Evolutionary conservation across 768 basidiomycete species (phyloP).

Genomic region (Calocera cornea): DNA sequence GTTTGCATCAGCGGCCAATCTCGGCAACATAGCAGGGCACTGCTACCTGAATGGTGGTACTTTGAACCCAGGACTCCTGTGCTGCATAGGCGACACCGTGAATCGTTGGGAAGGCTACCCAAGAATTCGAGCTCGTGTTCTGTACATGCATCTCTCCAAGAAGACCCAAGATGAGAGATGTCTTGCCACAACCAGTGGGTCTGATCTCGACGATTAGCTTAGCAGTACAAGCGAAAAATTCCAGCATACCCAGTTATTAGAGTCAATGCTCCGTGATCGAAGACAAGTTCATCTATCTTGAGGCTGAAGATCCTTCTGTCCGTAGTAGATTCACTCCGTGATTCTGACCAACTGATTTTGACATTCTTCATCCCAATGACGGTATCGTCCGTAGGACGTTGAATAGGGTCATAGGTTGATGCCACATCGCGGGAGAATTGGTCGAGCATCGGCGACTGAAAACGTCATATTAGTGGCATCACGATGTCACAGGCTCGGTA

Average conservation of each 20-base stretch:
- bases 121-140: conserved; percentile 33
- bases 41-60: conserved; percentile 59
- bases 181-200: conserved; percentile 9
- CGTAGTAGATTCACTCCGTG: conserved; percentile 26
- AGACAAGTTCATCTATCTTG: conserved; percentile 27
- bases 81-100: conserved; percentile 66
- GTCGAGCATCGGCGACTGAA: background rate
- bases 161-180: conserved; percentile 21
- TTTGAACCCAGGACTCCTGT: conserved; percentile 78
- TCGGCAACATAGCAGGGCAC: background rate
- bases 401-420: background rate
- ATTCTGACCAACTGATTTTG: conserved; percentile 36
- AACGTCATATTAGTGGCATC: background rate
- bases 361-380: conserved; percentile 26
- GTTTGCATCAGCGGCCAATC: too few relatives aligned
- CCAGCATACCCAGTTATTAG: conserved; percentile 28
- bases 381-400: conserved; percentile 6
- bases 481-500: background rate
- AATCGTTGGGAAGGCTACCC: conserved; percentile 53
- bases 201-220: background rate
- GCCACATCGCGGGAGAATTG: conserved; percentile 13
- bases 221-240: conserved; percentile 20
- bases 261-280: conserved; percentile 25
- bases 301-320: conserved; percentile 36
- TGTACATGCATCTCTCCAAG: conserved; percentile 30